These are phyloP conservation scores for Sanguinoderma infundibulare DNA, from an alignment of 1,284 basidiomycete genomes.

Conservation along the genomic window DNA sequence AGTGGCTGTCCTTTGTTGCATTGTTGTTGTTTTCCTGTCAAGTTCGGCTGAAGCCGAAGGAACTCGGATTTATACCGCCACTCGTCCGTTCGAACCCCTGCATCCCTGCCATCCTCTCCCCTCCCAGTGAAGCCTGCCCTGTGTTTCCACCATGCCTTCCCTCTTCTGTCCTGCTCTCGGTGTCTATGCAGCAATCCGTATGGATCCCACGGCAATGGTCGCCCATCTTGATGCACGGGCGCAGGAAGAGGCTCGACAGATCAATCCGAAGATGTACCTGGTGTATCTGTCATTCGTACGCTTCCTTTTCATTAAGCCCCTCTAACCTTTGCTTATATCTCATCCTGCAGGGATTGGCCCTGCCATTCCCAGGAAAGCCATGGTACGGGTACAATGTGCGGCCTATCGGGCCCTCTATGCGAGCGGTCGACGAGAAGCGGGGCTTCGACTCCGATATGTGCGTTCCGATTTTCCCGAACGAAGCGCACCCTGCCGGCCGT, in stretches of 20 bases:
- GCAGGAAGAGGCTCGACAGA: neutral
- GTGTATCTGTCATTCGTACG: neutral
- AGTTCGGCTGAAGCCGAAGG: no score
- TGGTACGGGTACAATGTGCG: slow-evolving; percentile 2
- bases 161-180: neutral
- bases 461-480: slow-evolving; percentile 10
- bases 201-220: neutral
- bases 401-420: neutral
- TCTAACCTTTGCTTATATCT: neutral
- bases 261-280: neutral
- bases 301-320: neutral
- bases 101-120: neutral
- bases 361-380: neutral
- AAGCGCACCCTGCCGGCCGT: neutral
- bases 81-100: no score
- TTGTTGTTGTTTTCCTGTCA: no score
- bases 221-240: neutral
- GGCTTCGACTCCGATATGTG: slow-evolving; percentile 5
- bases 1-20: no score
- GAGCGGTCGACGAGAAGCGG: neutral
- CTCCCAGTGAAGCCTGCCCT: neutral
- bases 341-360: neutral
- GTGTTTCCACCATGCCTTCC: neutral
- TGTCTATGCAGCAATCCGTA: neutral
- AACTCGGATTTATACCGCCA: no score